phyloP scores from a whole-genome alignment of 345 rosid species.

The Hypericum perforatum region DNA sequence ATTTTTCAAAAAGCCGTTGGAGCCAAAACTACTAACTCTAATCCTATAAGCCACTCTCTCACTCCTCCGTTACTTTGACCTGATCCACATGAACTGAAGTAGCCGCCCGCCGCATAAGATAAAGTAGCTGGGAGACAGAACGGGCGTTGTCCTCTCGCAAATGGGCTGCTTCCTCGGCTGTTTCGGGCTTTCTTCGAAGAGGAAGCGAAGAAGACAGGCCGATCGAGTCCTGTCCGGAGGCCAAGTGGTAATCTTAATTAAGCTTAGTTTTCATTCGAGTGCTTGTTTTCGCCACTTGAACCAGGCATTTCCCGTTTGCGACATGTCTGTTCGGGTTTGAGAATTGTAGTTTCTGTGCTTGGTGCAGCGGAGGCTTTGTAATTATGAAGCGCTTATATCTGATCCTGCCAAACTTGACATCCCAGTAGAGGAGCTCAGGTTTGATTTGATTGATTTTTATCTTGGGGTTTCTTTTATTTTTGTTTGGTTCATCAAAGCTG shows the following conservation, averaged over 20 bases:
- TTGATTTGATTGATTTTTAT: not conserved
- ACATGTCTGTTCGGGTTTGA: not conserved
- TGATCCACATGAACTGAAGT: too few relatives aligned
- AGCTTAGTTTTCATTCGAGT: not conserved
- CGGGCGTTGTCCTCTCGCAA: too few relatives aligned
- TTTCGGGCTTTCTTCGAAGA: constrained; percentile 20
- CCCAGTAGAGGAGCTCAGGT: constrained; percentile 37
- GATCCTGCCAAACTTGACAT: constrained; percentile 24
- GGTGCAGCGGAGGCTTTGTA: constrained; percentile 12
- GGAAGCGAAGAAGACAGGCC: constrained; percentile 15
- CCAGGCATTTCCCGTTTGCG: too few relatives aligned
- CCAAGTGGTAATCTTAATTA: constrained; percentile 8
- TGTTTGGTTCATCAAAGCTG: too few relatives aligned
- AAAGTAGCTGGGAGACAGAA: too few relatives aligned
- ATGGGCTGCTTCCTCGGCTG: constrained; percentile 12
- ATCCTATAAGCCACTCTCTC: too few relatives aligned
- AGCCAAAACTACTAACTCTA: too few relatives aligned
- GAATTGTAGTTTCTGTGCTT: too few relatives aligned
- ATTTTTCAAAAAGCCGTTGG: too few relatives aligned
- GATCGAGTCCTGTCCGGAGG: not conserved
- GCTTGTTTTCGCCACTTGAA: not conserved
- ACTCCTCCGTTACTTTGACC: too few relatives aligned
- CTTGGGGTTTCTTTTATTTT: not conserved
- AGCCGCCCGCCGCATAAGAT: too few relatives aligned
- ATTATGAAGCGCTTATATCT: constrained; percentile 32